phyloP scores from a whole-genome alignment of 345 rosid genomes.

The Lepidium didymum region DNA sequence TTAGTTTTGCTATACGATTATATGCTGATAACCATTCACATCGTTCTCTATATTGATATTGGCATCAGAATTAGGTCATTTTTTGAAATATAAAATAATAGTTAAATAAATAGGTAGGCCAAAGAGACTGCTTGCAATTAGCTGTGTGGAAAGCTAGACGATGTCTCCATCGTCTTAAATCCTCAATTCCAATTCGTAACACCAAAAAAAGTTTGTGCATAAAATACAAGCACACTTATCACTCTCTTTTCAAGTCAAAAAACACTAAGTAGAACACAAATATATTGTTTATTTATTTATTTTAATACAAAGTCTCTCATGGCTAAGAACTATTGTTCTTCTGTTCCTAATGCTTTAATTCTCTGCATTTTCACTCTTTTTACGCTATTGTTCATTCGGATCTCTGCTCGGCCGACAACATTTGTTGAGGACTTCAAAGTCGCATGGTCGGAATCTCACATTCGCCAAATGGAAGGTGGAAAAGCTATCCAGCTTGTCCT shows the following conservation, averaged over 20 bases:
- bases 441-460: conserved; percentile 72
- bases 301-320: not conserved
- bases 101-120: conserved; percentile 36
- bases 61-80: not conserved
- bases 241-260: conserved; percentile 6
- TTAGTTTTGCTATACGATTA: not conserved
- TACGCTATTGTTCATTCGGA: conserved; percentile 22
- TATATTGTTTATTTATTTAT: not conserved
- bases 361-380: conserved; percentile 20
- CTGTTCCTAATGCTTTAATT: not conserved
- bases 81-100: not conserved
- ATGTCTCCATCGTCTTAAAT: conserved; percentile 27
- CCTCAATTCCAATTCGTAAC: conserved; percentile 4
- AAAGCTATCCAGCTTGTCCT: conserved; percentile 68
- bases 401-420: conserved; percentile 49
- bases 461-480: conserved; percentile 65
- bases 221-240: conserved; percentile 15
- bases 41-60: not conserved
- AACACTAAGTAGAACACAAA: conserved; percentile 7
- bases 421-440: conserved; percentile 57
- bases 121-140: conserved; percentile 53
- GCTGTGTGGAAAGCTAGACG: conserved; percentile 68
- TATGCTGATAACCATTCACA: not conserved
- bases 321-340: conserved; percentile 1
- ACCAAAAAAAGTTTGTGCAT: not conserved